These are phyloP conservation scores for Rhodotorula babjevae DNA, from an alignment of 768 basidiomycete genomes.

Conservation along the genomic window DNA sequence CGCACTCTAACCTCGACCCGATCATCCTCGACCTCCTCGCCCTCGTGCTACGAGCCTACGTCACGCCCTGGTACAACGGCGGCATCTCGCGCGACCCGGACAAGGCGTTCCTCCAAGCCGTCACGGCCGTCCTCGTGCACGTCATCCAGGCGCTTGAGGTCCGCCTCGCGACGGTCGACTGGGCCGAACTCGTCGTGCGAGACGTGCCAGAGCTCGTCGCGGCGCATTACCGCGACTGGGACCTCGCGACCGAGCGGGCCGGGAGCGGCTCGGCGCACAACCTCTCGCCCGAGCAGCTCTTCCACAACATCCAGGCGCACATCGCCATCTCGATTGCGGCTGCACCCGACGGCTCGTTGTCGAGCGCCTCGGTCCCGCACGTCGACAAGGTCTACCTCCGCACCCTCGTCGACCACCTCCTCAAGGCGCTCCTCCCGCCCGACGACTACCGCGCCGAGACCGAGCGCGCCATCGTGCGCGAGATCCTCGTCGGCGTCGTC, in stretches of 20 bases:
- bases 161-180: constrained; percentile 48
- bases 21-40: constrained; percentile 38
- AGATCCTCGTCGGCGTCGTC: constrained; percentile 73
- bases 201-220: constrained; percentile 64
- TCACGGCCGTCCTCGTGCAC: constrained; percentile 36
- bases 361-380: constrained; percentile 48
- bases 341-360: constrained; percentile 43
- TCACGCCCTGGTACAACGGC: constrained; percentile 37
- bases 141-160: constrained; percentile 40
- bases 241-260: constrained; percentile 60
- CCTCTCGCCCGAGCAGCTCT: constrained; percentile 61
- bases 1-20: constrained; percentile 29
- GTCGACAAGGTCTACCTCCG: constrained; percentile 70
- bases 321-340: constrained; percentile 53
- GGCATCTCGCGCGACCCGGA: constrained; percentile 41
- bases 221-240: constrained; percentile 75
- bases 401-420: constrained; percentile 68
- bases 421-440: constrained; percentile 66
- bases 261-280: constrained; percentile 55
- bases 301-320: constrained; percentile 78
- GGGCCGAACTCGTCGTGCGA: constrained; percentile 59
- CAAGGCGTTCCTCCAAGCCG: constrained; percentile 38
- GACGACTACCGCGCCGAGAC: constrained; percentile 73
- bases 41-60: constrained; percentile 38
- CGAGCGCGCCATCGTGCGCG: constrained; percentile 77